A percentile compares a stretch with the other conserved stretches of the same genome.
phyloP scores from a whole-genome alignment of 441 rosid genomes.

The Arabidopsis hybrid region DNA sequence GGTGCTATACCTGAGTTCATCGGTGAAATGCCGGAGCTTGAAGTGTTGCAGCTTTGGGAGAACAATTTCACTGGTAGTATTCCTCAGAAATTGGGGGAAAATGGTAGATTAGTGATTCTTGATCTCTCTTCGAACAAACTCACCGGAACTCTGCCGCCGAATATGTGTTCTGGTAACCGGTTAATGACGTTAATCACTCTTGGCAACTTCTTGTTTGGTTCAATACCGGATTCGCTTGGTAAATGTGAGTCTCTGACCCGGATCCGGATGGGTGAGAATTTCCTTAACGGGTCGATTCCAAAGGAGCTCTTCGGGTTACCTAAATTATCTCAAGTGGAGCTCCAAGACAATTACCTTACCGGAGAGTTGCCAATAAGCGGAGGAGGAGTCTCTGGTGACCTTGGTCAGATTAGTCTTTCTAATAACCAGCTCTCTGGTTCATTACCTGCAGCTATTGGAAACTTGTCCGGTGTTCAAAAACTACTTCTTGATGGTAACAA shows the following conservation, averaged over 20 bases:
- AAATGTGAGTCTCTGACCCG: conserved; percentile 68
- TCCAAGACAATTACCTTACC: conserved; percentile 69
- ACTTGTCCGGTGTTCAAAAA: conserved; percentile 82
- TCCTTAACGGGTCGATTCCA: conserved; percentile 82
- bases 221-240: conserved; percentile 80
- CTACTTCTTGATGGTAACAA: conserved; percentile 83
- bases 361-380: conserved; percentile 64
- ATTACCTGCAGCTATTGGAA: conserved; percentile 68
- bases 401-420: conserved; percentile 83
- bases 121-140: conserved; percentile 86
- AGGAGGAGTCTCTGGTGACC: conserved; percentile 44
- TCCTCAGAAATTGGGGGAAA: conserved; percentile 69
- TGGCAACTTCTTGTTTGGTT: conserved; percentile 76
- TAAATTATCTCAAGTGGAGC: conserved; percentile 71
- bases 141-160: conserved; percentile 75
- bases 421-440: conserved; percentile 77
- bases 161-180: conserved; percentile 67
- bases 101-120: conserved; percentile 60
- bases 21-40: conserved; percentile 70
- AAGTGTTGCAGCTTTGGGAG: conserved; percentile 87
- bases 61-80: conserved; percentile 83
- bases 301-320: conserved; percentile 76
- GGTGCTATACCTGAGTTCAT: conserved; percentile 84
- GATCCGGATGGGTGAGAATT: conserved; percentile 86
- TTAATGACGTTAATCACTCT: conserved; percentile 66